Percentiles rank a stretch among this genome's conserved stretches.
These are phyloP conservation scores for Thinopyrum elongatum DNA, from an alignment of 176 grass and related monocot species.

Conservation along the genomic window DNA sequence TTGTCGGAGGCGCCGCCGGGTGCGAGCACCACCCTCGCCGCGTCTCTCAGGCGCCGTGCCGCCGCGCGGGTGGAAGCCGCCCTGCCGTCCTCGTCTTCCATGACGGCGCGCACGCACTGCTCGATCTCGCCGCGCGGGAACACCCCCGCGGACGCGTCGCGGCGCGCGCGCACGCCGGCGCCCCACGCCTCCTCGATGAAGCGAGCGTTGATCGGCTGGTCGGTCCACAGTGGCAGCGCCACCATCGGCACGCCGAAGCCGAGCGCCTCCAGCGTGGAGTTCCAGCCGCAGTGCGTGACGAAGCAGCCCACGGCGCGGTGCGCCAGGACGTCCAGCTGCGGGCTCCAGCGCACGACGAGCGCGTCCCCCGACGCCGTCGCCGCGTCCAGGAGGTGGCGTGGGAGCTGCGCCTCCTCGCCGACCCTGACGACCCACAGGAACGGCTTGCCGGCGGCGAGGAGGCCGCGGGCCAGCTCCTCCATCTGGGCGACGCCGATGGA, in stretches of 20 bases:
- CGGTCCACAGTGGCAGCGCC: constrained; percentile 40
- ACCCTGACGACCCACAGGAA: constrained; percentile 77
- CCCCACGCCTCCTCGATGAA: constrained; percentile 39
- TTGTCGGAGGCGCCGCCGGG: constrained; percentile 1
- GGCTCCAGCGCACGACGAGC: constrained; percentile 52
- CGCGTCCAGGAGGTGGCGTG: constrained; percentile 10
- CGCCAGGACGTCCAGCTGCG: constrained; percentile 58
- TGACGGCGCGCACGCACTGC: constrained; percentile 15
- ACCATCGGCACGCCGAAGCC: constrained; percentile 54
- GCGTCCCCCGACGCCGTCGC: constrained; percentile 33
- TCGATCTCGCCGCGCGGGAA: constrained; percentile 26
- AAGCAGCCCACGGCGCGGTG: constrained; percentile 65
- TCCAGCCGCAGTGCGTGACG: constrained; percentile 76
- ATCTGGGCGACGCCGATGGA: constrained; percentile 40
- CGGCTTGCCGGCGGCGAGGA: constrained; percentile 25
- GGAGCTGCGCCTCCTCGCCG: constrained; percentile 32
- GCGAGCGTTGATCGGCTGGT: constrained; percentile 50
- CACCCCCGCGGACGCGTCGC: background rate
- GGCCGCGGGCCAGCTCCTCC: constrained; percentile 46
- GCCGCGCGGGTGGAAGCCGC: background rate
- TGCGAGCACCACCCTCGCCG: background rate
- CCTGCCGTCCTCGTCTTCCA: background rate
- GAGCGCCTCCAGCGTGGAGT: constrained; percentile 68
- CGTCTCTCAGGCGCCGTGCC: background rate
- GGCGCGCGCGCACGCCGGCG: constrained; percentile 27